Evolutionary conservation across 1,284 basidiomycete genomes (phyloP).

Genomic region (Malassezia vespertilionis): DNA sequence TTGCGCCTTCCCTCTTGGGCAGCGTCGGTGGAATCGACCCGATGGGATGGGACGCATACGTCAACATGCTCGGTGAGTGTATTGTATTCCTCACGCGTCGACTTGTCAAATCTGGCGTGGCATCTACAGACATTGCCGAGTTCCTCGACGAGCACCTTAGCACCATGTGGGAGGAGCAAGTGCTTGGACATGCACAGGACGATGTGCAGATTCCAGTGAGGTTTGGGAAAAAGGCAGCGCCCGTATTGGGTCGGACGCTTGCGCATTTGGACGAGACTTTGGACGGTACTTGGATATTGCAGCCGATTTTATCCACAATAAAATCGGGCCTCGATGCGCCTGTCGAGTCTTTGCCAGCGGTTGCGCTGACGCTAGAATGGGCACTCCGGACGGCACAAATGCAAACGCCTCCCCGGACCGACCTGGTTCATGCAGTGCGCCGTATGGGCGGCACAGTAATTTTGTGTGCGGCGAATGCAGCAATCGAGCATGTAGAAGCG

Average conservation of each 20-base stretch:
- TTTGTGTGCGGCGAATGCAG: too few relatives aligned
- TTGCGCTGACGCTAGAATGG: too few relatives aligned
- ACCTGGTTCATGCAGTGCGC: too few relatives aligned
- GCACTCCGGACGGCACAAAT: too few relatives aligned
- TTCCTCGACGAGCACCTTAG: conserved; percentile 12
- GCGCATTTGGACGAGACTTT: background rate
- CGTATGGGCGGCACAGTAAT: too few relatives aligned
- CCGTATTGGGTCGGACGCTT: conserved; percentile 1
- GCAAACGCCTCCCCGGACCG: too few relatives aligned
- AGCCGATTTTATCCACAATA: too few relatives aligned
- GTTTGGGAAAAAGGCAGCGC: conserved; percentile 2
- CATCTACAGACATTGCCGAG: background rate
- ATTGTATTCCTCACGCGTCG: conserved; percentile 53
- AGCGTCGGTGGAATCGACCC: conserved; percentile 42
- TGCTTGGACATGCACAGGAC: conserved; percentile 1
- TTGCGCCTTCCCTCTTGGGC: conserved; percentile 58
- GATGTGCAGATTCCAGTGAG: background rate
- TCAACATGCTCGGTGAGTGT: conserved; percentile 62
- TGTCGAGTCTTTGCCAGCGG: too few relatives aligned
- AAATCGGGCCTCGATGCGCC: too few relatives aligned
- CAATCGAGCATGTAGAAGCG: too few relatives aligned
- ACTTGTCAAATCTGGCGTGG: background rate
- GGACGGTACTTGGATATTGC: too few relatives aligned
- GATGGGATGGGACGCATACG: conserved; percentile 52
- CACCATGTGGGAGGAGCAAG: conserved; percentile 12